Evolutionary conservation across 345 rosid species (phyloP).

Genomic region (Gossypium sturtianum): DNA sequence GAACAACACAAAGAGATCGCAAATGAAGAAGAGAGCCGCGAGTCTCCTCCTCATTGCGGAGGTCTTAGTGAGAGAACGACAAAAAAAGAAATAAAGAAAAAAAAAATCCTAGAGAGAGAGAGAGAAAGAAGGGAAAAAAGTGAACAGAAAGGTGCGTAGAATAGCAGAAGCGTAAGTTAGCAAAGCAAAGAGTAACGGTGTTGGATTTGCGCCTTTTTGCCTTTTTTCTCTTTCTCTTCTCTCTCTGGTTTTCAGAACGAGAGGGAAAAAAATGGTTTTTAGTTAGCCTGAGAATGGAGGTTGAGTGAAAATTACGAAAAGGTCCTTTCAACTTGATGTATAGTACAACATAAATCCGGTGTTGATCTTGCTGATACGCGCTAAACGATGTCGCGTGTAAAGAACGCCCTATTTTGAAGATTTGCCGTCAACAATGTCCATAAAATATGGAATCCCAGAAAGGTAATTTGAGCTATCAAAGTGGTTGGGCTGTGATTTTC

Average conservation of each 20-base stretch:
- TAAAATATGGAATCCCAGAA: background rate
- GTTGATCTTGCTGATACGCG: constrained; percentile 19
- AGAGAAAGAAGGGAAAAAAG: background rate
- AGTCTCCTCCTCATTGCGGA: constrained; percentile 25
- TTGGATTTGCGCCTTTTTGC: constrained; percentile 11
- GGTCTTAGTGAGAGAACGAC: background rate
- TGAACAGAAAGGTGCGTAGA: background rate
- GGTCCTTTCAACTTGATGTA: background rate
- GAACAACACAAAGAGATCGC: constrained; percentile 26
- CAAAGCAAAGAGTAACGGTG: constrained; percentile 2
- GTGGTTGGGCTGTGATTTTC: background rate
- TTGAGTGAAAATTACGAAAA: constrained; percentile 4
- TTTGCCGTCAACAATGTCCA: background rate
- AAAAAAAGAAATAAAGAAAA: background rate
- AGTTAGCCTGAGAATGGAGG: constrained; percentile 2
- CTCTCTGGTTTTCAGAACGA: constrained; percentile 32
- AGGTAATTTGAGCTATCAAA: background rate
- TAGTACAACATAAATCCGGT: background rate
- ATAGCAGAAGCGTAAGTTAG: background rate
- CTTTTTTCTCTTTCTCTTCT: background rate
- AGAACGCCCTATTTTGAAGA: background rate
- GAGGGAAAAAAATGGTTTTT: constrained; percentile 14
- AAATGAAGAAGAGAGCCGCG: constrained; percentile 31
- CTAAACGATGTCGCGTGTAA: background rate
- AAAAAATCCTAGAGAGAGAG: background rate